Evolutionary conservation across 352 stramenopile genomes (phyloP), one percentile per base, ranked within the genome.

Genomic region (Phytophthora pseudosyringae): DNA sequence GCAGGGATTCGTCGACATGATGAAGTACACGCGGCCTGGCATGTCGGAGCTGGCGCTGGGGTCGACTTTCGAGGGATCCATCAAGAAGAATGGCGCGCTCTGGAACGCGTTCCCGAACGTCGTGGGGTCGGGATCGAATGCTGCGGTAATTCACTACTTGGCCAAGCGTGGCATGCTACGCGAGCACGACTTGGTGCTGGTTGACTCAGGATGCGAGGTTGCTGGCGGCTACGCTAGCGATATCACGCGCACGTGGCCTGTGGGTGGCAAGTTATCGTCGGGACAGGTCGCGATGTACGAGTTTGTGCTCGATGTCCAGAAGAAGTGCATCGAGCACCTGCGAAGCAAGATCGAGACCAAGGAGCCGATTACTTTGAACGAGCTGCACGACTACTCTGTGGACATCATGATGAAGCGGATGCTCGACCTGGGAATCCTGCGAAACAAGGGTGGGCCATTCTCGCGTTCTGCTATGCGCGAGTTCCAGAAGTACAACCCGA

Each of bases 71-170:
- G 86, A 95, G 51, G 67, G 73, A 0, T 83, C 81, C 5, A 83
- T 86, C 45, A 91, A 91, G 64, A 78, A 81, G 35, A 88, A 93
- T 46, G 86, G 86, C 7, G 84, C 86, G 31, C 64, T 90, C 5
- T 91, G 84, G 75, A 90, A 89, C 38, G 88, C 86, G 46, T 95
- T 95, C 61, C 86, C 86, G 36, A 91, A 88, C 32, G 86, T 95
- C n/a, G 86, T 95, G 13, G 86, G 84, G 5, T 75, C 81, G 1
- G 86, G 86, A 25, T 59, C 81, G 3, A 95, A 95, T 58, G 86
- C 83, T n/a, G 84, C 86, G 2, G 80, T 95, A 26, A 91, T 95
- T 53, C 86, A 95, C 64, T 95, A 95, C 57, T 62, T 95, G 9
- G 65, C 83, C 3, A 95, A 95, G 67, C 81, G 86, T 28, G 75